phyloP scores from a whole-genome alignment of 768 basidiomycete species.

The Ramaria sp. region DNA sequence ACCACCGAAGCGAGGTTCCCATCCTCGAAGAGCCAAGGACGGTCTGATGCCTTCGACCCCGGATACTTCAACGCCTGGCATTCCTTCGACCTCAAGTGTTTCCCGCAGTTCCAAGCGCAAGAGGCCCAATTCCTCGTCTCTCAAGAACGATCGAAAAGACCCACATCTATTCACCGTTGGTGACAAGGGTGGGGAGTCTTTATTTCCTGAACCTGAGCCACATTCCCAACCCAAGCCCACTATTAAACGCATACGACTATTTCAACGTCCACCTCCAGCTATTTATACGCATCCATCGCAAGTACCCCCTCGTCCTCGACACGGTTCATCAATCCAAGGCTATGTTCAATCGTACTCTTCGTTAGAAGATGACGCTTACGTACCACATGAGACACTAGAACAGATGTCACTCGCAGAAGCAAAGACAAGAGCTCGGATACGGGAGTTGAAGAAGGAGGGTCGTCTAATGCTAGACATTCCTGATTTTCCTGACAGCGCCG shows the following conservation, averaged over 20 bases:
- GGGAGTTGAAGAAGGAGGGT: conserved; percentile 35
- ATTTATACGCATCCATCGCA: conserved; percentile 59
- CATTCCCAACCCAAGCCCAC: conserved; percentile 17
- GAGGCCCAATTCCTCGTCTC: conserved; percentile 7
- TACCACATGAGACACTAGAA: conserved; percentile 29
- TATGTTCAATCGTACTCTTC: conserved; percentile 56
- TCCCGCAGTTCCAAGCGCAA: neutral
- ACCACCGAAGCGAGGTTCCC: neutral
- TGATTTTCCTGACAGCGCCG: conserved; percentile 19
- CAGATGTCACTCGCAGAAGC: conserved; percentile 33
- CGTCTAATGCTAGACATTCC: conserved; percentile 28
- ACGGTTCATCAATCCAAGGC: conserved; percentile 40
- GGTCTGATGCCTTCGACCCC: conserved; percentile 1
- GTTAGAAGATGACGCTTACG: conserved; percentile 39
- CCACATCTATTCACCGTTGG: neutral
- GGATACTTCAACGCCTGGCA: conserved; percentile 7
- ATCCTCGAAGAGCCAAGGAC: conserved; percentile 2
- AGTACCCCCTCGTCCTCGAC: conserved; percentile 40
- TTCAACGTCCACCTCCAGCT: conserved; percentile 49
- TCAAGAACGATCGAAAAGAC: neutral
- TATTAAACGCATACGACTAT: conserved; percentile 60
- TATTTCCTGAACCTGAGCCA: neutral
- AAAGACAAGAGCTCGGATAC: conserved; percentile 31
- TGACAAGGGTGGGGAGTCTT: neutral
- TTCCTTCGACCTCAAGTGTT: conserved; percentile 10